Conservation (phyloP, 2,329 filamentous ascomycete genomes). For the Fulvia fulva region DNA sequence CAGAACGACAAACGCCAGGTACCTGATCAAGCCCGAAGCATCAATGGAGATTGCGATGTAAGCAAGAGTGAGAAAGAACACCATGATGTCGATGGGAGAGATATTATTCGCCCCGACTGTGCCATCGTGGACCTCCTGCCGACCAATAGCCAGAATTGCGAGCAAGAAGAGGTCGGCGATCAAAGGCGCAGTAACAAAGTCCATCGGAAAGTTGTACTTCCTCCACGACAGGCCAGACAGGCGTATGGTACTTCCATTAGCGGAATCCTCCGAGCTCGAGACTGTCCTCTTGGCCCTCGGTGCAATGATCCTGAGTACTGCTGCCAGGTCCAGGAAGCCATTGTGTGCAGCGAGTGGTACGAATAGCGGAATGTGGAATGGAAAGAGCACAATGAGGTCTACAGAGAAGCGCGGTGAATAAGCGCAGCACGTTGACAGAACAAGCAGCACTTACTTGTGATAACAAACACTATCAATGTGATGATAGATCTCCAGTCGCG, state of each 20-base stretch:
- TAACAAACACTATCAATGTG: constrained; percentile 64
- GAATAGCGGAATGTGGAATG: constrained; percentile 61
- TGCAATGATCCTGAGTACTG: constrained; percentile 51
- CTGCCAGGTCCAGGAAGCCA: constrained; percentile 43
- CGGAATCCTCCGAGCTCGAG: not conserved
- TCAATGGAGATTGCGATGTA: constrained; percentile 77
- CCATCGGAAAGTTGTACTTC: constrained; percentile 59
- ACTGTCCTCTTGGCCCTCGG: constrained; percentile 31
- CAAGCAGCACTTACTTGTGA: constrained; percentile 58
- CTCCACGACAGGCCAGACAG: not conserved
- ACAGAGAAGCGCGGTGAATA: not conserved
- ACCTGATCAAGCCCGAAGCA: constrained; percentile 68
- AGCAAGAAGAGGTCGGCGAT: constrained; percentile 69
- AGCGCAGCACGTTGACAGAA: not conserved
- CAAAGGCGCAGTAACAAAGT: constrained; percentile 67
- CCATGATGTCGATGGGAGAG: constrained; percentile 67
- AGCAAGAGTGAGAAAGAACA: constrained; percentile 65
- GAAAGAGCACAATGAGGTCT: constrained; percentile 68
- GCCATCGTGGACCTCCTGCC: constrained; percentile 63
- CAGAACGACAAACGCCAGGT: constrained; percentile 65
- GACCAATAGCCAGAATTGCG: constrained; percentile 64
- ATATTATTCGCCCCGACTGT: constrained; percentile 64
- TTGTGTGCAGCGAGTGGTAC: constrained; percentile 52
- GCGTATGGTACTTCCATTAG: not conserved
- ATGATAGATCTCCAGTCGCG: constrained; percentile 65